These are phyloP conservation scores for Diaporthe sp. DNA, from an alignment of 2,329 filamentous ascomycete species.

Conservation along the genomic window DNA sequence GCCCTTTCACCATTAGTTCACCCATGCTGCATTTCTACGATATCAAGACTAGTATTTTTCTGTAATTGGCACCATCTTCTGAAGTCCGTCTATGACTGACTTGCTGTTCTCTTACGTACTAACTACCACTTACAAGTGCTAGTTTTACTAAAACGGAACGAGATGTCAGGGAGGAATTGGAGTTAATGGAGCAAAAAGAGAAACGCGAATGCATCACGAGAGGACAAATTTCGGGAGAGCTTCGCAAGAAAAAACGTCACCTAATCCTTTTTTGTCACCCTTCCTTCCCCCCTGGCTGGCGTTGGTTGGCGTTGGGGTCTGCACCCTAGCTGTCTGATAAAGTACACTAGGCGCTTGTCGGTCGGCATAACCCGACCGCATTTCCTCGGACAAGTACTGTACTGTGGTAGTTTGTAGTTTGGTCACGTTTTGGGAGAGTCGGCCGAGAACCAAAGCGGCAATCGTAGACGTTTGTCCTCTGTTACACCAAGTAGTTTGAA, in stretches of 20 bases:
- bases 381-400: neutral
- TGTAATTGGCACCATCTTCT: neutral
- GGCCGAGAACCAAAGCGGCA: conserved; percentile 4
- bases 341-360: neutral
- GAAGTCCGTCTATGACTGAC: neutral
- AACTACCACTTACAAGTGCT: neutral
- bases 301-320: neutral
- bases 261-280: neutral
- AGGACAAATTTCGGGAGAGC: conserved; percentile 28
- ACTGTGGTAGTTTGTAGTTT: neutral
- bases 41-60: neutral
- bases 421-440: neutral
- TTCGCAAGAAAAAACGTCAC: conserved; percentile 10
- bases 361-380: conserved; percentile 21
- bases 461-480: neutral
- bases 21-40: neutral
- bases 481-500: conserved; percentile 22
- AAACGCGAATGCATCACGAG: neutral
- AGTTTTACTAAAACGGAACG: neutral
- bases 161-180: neutral
- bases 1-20: neutral
- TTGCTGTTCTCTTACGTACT: neutral
- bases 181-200: neutral
- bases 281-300: neutral
- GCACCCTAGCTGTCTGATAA: conserved; percentile 13